Base-by-base conservation (phyloP, 768 basidiomycete species). In the Podaxis carcinomalis region DNA sequence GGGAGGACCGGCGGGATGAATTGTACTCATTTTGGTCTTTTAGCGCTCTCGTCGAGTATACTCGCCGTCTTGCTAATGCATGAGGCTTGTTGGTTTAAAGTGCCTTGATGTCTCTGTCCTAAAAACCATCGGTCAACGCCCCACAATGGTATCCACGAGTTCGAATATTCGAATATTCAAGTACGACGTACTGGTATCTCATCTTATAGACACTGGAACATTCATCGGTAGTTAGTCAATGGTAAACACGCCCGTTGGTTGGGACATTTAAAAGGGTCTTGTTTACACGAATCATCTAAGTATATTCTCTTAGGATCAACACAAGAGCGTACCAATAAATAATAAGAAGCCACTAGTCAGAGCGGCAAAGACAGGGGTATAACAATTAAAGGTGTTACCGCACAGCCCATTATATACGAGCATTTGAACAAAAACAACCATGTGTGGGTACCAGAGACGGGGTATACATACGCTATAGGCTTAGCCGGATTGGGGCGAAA, bases 1-100 rank as follows among this genome's bases (percentile, higher is more conserved):
- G n/a, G n/a, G 44, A 35, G 6, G 3, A 32, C n/a, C 44, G 46
- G n/a, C 49, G n/a, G 39, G 21, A 23, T 57, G 4, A 16, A 7
- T 57, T 47, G 32, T 63, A 5, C 44, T 49, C n/a, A 39, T 39
- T 39, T 23, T 53, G 19, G 4, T 10, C 7, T 39, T 64, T 28
- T 57, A 76, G 78, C 14, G 76, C 73, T 19, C 69, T 80, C 21
- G 70, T 78, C n/a, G 78, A 78, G 64, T 79, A 72, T 52, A 73
- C 73, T 36, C 76, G 76, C 54, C 71, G 72, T 36, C 73, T 77
- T 27, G 51, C 71, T 3, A 69, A 67, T 51, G 68, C 71, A 14
- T 74, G 58, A 70, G 59, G 40, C 14, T 32, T 28, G 35, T 49
- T 49, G 47, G 23, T 23, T 21, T 49, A 14, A 25, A 13, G 21